Conservation (phyloP, 1,284 basidiomycete genomes). For the Kwoniella shivajii region DNA sequence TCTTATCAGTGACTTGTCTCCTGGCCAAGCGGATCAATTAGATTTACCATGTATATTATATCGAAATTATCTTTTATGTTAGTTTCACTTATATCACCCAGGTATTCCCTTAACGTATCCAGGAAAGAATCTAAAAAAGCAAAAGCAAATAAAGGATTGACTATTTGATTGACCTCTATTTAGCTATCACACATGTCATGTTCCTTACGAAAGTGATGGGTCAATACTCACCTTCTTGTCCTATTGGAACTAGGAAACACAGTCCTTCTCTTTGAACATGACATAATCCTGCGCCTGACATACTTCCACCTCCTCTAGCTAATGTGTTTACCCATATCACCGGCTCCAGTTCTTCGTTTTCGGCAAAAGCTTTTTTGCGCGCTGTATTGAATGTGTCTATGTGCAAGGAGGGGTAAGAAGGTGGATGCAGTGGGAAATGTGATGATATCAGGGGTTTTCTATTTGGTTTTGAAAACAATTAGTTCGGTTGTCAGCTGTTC, state of each 20-base stretch:
- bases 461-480: neutral
- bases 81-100: constrained; percentile 70
- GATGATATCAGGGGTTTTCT: constrained; percentile 89
- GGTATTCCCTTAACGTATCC: constrained; percentile 82
- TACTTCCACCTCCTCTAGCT: constrained; percentile 24
- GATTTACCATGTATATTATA: constrained; percentile 81
- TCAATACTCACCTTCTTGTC: constrained; percentile 54
- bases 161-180: constrained; percentile 53
- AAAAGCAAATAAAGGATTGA: constrained; percentile 86
- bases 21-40: neutral
- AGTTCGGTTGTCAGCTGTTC: neutral
- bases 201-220: neutral
- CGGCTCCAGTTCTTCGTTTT: constrained; percentile 31
- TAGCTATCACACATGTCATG: neutral
- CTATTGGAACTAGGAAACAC: constrained; percentile 76
- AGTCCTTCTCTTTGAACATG: constrained; percentile 75
- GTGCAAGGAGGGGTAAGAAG: constrained; percentile 80
- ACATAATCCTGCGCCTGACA: constrained; percentile 54
- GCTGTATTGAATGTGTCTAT: constrained; percentile 82
- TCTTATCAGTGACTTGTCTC: neutral
- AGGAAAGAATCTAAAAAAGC: constrained; percentile 83
- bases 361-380: constrained; percentile 58
- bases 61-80: constrained; percentile 92
- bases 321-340: constrained; percentile 50
- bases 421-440: constrained; percentile 75